Percentiles rank a stretch among this genome's conserved stretches.
Evolutionary conservation across 2,329 filamentous ascomycete species (phyloP).

Genomic region (Cryphonectria naterciae): DNA sequence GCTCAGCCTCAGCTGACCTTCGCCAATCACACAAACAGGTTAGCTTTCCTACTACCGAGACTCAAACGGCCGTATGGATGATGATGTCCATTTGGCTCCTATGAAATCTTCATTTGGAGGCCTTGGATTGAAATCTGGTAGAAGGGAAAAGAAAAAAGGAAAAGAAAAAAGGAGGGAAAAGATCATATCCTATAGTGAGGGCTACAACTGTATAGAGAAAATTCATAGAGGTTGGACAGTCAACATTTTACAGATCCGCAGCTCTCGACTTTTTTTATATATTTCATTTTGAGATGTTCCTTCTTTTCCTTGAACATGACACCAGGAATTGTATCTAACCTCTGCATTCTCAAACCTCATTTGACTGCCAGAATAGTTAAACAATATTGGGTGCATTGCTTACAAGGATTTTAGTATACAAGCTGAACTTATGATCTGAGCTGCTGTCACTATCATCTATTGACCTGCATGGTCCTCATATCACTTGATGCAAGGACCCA

Average conservation of each 20-base stretch:
- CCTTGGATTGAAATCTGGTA: neutral
- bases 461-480: neutral
- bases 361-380: neutral
- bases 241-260: neutral
- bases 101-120: neutral
- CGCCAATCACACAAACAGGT: neutral
- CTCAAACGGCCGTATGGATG: neutral
- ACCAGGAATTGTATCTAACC: neutral
- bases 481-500: neutral
- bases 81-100: too few relatives aligned
- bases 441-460: neutral
- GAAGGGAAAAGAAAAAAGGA: neutral
- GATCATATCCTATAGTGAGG: neutral
- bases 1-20: neutral
- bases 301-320: neutral
- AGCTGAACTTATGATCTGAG: neutral
- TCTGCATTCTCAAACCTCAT: neutral
- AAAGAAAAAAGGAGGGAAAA: neutral
- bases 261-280: neutral
- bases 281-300: too few relatives aligned
- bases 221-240: neutral
- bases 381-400: neutral
- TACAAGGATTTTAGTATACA: neutral
- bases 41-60: neutral
- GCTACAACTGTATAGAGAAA: neutral